Evolutionary conservation across 164 flowering plant species (phyloP), one percentile per base, ranked within the genome.

Genomic region (Magnolia kwangsiensis): DNA sequence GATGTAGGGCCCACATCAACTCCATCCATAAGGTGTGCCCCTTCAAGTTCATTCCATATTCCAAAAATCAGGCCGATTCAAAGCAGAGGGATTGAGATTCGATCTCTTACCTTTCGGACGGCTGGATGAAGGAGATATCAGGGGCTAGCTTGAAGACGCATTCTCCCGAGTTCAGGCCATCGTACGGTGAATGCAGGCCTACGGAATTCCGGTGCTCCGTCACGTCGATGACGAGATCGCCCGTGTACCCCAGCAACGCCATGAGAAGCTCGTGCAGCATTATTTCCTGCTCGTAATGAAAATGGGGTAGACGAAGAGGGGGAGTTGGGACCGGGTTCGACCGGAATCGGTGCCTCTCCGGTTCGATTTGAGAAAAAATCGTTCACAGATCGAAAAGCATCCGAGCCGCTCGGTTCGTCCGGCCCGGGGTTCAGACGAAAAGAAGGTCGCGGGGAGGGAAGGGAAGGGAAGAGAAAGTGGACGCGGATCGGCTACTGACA

Each of bases 241-340:
- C 98, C n/a, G 98, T 90, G 93, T 90, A 93, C 11, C 98, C 98
- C 49, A 93, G 31, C 2, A 95, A 89, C 20, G 97, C 87, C 8
- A 93, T 80, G 2, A 95, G 85, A 19, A 95, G 83, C 81, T 95
- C 98, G 87, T 93, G 97, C 70, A 95, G 76, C 98, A 93, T 88
- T 77, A 14, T 29, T 50, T 24, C 27, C 59, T 63, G 61, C 16
- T 55, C 61, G 61, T 37, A 37, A 2, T 37, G 45, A 37, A 37
- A 37, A 37, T 5, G 61, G 16, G 18, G 61, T 11, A 55, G 61
- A 16, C 61, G 61, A 16, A 55, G 16, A 55, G 4, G 13, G 19
- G 61, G 61, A 55, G 61, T 11, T 55, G 0, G 13, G 61, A 55
- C 13, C 16, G 61, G 4, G 61, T 11, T 11, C 19, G 61, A 14